Evolutionary conservation across 176 grass and related monocot species (phyloP), one percentile per base, ranked within the genome.

Genomic region (Triticum turgidum): DNA sequence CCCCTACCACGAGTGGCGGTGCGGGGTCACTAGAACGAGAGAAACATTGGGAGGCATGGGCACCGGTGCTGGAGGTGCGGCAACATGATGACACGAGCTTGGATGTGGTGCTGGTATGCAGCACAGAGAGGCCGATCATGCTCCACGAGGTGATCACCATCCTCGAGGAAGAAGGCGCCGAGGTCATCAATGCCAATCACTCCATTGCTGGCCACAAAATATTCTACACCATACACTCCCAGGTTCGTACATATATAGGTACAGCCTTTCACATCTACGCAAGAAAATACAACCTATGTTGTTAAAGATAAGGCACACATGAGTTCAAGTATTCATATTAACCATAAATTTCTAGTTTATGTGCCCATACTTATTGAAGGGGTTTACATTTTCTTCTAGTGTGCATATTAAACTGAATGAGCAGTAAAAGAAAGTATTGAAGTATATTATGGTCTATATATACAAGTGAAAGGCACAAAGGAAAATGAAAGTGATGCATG

Each of bases 131-230:
- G 42, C 67, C 80, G 14, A 74, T 90, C 77, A 91, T 83, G 78
- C 59, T 97, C 13, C 92, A 91, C 14, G 61, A 90, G 52, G 86
- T 94, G 30, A 81, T 92, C 68, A 65, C 41, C 25, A 44, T 97
- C 61, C 85, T 92, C 5, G 88, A 92, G 51, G 90, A 97, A 83
- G 92, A 97, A 97, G 95, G 95, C 1, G 90, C 88, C 1, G 81
- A 92, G 20, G 77, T 92, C 22, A 11, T 82, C 69, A 86, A 62
- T 42, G 90, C 90, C 17, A 92, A 88, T 78, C 67, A 89, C 41
- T 87, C 84, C 7, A 22, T 77, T 11, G 24, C 82, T 27, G 86
- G 64, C 11, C 63, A 69, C 22, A 86, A 74, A 41, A 77, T 89
- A 30, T 94, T 92, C 63, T 68, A 88, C 84, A 91, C 68, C 24